Evolutionary conservation across 371 early-diverging fungal species (phyloP).

Genomic region (Coemansia sp.): DNA sequence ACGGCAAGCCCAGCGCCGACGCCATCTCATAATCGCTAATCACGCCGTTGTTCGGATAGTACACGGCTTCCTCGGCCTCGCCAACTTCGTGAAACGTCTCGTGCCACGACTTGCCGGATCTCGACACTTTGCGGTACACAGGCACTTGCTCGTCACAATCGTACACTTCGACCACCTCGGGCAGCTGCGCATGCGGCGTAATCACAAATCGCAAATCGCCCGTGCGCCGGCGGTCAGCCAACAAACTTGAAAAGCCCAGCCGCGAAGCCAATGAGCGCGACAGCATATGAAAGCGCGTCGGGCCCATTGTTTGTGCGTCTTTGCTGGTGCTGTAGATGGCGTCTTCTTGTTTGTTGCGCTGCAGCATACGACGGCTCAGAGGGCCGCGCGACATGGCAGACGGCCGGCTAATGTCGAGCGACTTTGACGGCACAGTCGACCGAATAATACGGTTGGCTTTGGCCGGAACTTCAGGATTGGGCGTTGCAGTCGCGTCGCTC

Average conservation of each 20-base stretch:
- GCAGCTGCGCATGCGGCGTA: conserved; percentile 34
- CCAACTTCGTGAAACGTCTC: conserved; percentile 46
- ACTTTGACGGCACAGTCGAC: conserved; percentile 20
- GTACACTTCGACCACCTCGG: conserved; percentile 37
- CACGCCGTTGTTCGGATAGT: conserved; percentile 3
- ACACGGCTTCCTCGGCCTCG: conserved; percentile 21
- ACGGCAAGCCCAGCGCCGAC: conserved; percentile 38
- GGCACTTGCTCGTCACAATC: conserved; percentile 37
- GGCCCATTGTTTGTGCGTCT: conserved; percentile 12
- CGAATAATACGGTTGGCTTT: neutral
- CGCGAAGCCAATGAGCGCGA: conserved; percentile 39
- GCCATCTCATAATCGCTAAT: conserved; percentile 49
- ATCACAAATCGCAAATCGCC: conserved; percentile 41
- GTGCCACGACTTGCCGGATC: conserved; percentile 47
- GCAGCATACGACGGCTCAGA: conserved; percentile 31
- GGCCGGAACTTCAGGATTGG: neutral
- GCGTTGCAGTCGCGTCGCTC: neutral
- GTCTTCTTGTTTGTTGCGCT: conserved; percentile 29
- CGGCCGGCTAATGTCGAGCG: conserved; percentile 25
- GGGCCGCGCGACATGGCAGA: conserved; percentile 11
- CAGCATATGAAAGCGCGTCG: conserved; percentile 38
- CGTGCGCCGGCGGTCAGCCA: conserved; percentile 31
- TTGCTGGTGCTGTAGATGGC: neutral
- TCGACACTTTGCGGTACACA: conserved; percentile 47
- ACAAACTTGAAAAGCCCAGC: conserved; percentile 31